These are phyloP conservation scores for Pseudogymnoascus sp. DNA, from an alignment of 2,329 filamentous ascomycete species.

Conservation along the genomic window DNA sequence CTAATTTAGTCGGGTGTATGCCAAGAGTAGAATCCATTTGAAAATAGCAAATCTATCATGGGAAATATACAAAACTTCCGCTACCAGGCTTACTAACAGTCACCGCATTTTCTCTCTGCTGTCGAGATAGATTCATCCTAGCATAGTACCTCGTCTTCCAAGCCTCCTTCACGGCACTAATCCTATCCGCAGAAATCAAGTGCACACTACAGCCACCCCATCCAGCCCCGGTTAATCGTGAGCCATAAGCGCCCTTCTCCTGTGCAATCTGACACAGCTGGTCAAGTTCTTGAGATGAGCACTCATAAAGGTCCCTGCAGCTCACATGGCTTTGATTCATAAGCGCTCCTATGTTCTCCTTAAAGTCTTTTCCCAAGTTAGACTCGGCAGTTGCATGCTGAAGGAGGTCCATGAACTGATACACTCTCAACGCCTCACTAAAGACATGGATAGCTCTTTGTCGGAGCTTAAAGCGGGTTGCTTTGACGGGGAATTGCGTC, in stretches of 20 bases:
- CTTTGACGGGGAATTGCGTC: conserved; percentile 80
- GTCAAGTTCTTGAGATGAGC: conserved; percentile 85
- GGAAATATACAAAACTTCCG: conserved; percentile 57
- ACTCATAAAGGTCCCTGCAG: conserved; percentile 81
- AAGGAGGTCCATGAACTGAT: conserved; percentile 73
- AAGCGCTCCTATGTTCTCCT: conserved; percentile 65
- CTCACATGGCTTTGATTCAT: conserved; percentile 86
- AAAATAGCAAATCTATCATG: no score
- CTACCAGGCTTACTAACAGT: conserved; percentile 82
- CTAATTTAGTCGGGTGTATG: no score
- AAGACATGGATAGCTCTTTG: conserved; percentile 89
- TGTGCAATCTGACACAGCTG: conserved; percentile 73
- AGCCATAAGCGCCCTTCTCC: conserved; percentile 72
- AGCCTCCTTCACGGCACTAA: conserved; percentile 67
- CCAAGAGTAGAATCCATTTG: no score
- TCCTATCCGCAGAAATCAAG: conserved; percentile 75
- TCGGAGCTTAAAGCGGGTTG: conserved; percentile 77
- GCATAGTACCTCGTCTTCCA: conserved; percentile 77
- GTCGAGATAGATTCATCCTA: conserved; percentile 51
- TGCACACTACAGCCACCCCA: conserved; percentile 97
- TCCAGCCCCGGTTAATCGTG: conserved; percentile 81
- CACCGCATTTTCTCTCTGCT: conserved; percentile 70
- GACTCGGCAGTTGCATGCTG: conserved; percentile 39
- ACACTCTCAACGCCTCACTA: conserved; percentile 76
- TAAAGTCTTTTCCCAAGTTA: conserved; percentile 51